Conservation (phyloP, 2,329 filamentous ascomycete genomes). For the Drechslera avenae region DNA sequence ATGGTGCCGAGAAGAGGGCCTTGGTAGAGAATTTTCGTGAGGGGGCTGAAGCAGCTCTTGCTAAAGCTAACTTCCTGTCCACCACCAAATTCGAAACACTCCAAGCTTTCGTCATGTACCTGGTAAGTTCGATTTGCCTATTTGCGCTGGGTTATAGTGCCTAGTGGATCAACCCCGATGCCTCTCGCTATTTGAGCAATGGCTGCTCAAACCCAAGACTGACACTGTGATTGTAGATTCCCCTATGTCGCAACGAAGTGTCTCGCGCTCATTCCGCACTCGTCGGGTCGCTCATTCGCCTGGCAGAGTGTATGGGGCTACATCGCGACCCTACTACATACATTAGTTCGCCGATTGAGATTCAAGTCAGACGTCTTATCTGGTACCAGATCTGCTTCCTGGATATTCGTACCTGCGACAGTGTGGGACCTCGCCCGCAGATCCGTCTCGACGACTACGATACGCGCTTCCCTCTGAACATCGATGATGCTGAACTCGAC, state of each 20-base stretch:
- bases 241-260: conserved; percentile 72
- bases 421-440: conserved; percentile 71
- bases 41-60: conserved; percentile 69
- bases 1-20: conserved; percentile 61
- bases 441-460: conserved; percentile 78
- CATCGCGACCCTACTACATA: conserved; percentile 73
- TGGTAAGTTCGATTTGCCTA: conserved; percentile 58
- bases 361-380: conserved; percentile 71
- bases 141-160: too few species aligned
- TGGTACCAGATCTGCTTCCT: conserved; percentile 82
- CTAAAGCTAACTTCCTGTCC: conserved; percentile 71
- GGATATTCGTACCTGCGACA: conserved; percentile 75
- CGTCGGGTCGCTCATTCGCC: conserved; percentile 71
- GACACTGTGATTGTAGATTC: conserved; percentile 57
- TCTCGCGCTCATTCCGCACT: conserved; percentile 75
- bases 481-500: conserved; percentile 68
- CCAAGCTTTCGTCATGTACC: conserved; percentile 77
- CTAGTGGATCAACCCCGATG: too few species aligned
- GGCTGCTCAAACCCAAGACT: neutral
- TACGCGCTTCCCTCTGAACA: conserved; percentile 72
- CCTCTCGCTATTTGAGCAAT: too few species aligned
- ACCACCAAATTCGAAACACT: conserved; percentile 76
- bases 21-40: conserved; percentile 62
- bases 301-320: conserved; percentile 78
- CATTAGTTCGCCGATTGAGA: conserved; percentile 68